Evolutionary conservation across 2,329 filamentous ascomycete species (phyloP), one percentile per base, ranked within the genome.

Genomic region (Zarea fungicola): DNA sequence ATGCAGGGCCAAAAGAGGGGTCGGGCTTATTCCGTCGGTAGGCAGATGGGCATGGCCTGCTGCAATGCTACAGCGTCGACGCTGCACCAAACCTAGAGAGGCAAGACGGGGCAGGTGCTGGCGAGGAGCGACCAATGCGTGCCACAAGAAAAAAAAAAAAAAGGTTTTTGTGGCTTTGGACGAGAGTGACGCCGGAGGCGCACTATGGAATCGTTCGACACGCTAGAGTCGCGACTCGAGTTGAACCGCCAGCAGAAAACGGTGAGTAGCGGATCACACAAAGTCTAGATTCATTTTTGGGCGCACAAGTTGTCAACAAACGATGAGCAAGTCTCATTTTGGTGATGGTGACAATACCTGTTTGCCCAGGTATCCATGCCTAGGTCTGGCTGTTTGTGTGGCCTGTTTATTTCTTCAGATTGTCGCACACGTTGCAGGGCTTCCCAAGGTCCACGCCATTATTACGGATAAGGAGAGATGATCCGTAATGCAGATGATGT

Each of bases 401-500:
- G 19, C 36, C 25, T 28, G 37, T 22, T 28, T 23, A 23, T 9
- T 42, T 32, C n/a, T n/a, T n/a, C n/a, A n/a, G n/a, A n/a, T n/a
- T n/a, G n/a, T n/a, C n/a, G n/a, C n/a, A n/a, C n/a, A n/a, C n/a
- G n/a, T n/a, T n/a, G n/a, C n/a, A n/a, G n/a, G 31, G 36, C 36
- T 39, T 19, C 21, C 21, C 25, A 23, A 18, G 25, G 22, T 6
- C 21, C 29, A 40, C 32, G 35, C 39, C 44, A 35, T 35, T 35
- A 47, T 25, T 25, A 34, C 35, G 13, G 26, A 47, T 40, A 16
- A 34, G 36, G 44, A 23, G 36, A 28, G 19, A n/a, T 23, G 44
- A 47, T 40, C 35, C 44, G 44, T 26, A 39, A 10, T 25, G 44
- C 11, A 25, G 44, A 47, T 47, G 35, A 46, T 31, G 44, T 47